Percentiles rank a stretch among this genome's conserved stretches.
Conservation (phyloP, 805 yeast species). For the Maudiozyma pseudohumilis region DNA sequence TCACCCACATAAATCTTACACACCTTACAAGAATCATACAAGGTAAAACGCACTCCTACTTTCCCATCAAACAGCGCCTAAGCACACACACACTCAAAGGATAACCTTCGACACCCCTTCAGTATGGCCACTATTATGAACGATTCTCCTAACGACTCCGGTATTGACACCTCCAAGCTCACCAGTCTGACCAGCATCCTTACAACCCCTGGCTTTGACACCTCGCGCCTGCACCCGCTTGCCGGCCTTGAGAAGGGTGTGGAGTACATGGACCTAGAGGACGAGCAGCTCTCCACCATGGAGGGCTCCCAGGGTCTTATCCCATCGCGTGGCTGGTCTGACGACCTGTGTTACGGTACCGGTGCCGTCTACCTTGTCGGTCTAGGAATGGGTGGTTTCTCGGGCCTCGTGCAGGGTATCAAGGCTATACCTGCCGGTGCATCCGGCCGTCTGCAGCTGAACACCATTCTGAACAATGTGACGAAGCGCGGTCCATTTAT, state of each 20-base stretch:
- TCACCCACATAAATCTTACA: too few relatives aligned
- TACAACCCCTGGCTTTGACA: slow-evolving; percentile 51
- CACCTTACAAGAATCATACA: too few relatives aligned
- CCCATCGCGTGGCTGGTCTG: slow-evolving; percentile 97
- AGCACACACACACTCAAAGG: too few relatives aligned
- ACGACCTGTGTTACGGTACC: slow-evolving; percentile 94
- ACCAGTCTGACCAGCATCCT: slow-evolving; percentile 56
- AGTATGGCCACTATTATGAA: too few relatives aligned
- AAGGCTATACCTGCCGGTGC: slow-evolving; percentile 64
- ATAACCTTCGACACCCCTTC: too few relatives aligned
- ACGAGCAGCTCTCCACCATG: slow-evolving; percentile 60
- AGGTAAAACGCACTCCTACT: too few relatives aligned
- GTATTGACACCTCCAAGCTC: slow-evolving; percentile 5
- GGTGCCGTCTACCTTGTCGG: slow-evolving; percentile 88
- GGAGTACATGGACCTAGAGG: slow-evolving; percentile 84
- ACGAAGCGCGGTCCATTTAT: slow-evolving; percentile 93
- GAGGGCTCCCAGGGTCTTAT: slow-evolving; percentile 86
- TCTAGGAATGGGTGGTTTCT: slow-evolving; percentile 80
- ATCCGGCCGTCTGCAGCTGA: slow-evolving; percentile 72
- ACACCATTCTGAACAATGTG: slow-evolving; percentile 82
- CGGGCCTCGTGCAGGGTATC: slow-evolving; percentile 82
- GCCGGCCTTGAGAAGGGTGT: slow-evolving; percentile 87
- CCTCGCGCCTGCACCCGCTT: slow-evolving; percentile 74
- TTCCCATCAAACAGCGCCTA: too few relatives aligned
- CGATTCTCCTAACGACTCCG: too few relatives aligned